Conservation (phyloP, 192 early-diverging fungal genomes). For the Diversispora eburnea region DNA sequence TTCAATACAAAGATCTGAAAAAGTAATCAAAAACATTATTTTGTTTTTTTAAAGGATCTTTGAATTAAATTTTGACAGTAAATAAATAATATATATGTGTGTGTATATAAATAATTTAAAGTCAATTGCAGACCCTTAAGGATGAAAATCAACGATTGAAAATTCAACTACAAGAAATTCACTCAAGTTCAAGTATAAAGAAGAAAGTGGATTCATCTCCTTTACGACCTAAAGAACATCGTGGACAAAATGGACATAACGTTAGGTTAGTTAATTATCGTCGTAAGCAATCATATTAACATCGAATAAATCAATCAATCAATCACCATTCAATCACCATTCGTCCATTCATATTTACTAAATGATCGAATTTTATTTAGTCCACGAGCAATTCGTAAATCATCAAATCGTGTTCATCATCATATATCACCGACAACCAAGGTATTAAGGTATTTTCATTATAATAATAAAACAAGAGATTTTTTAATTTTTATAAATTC, state of each 20-base stretch:
- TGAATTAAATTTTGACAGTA: background rate
- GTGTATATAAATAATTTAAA: background rate
- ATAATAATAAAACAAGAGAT: background rate
- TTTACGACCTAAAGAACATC: too few species aligned
- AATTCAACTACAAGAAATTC: constrained; percentile 8
- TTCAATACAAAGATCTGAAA: constrained; percentile 27
- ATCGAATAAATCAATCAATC: too few species aligned
- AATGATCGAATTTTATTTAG: background rate
- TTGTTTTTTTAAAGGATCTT: background rate
- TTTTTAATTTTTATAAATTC: background rate
- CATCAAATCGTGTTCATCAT: background rate
- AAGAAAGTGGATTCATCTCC: background rate
- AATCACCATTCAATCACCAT: too few species aligned
- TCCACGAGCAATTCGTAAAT: background rate
- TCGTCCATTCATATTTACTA: background rate
- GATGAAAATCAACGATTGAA: constrained; percentile 20
- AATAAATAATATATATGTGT: too few species aligned
- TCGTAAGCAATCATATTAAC: too few species aligned
- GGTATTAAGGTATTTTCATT: background rate
- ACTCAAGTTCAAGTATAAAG: background rate
- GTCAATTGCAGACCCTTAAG: constrained; percentile 6
- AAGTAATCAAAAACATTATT: constrained; percentile 14
- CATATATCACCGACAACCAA: background rate
- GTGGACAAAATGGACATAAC: background rate
- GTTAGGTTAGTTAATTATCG: background rate